A percentile compares a stretch with the other conserved stretches of the same genome.
These are phyloP conservation scores for Ustilago sp. DNA, from an alignment of 1,284 basidiomycete genomes.

Conservation along the genomic window DNA sequence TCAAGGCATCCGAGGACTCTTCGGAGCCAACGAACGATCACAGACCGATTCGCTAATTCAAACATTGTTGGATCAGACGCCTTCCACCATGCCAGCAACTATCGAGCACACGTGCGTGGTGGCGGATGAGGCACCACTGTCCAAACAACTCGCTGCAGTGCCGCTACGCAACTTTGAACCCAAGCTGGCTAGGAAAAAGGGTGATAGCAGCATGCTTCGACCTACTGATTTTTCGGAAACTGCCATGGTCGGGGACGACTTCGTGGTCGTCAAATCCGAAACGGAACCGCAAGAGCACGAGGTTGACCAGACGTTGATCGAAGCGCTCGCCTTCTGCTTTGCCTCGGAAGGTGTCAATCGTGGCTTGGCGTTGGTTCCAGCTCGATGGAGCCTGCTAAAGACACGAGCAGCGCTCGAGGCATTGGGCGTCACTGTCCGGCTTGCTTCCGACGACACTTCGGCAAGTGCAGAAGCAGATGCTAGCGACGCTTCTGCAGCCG, in stretches of 20 bases:
- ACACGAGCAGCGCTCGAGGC: conserved; percentile 49
- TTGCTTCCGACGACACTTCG: conserved; percentile 18
- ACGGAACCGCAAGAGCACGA: conserved; percentile 45
- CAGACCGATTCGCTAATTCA: conserved; percentile 38
- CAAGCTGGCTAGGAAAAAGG: conserved; percentile 32
- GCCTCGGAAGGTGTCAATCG: conserved; percentile 54
- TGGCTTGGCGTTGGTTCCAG: conserved; percentile 62
- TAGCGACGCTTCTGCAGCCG: neutral
- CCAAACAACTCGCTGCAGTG: conserved; percentile 23
- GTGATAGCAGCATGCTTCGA: neutral
- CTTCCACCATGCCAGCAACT: conserved; percentile 49
- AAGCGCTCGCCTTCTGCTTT: conserved; percentile 61
- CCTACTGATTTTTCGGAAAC: neutral
- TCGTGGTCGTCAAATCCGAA: conserved; percentile 21
- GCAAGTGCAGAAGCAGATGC: neutral
- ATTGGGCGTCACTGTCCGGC: conserved; percentile 60
- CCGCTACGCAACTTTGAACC: conserved; percentile 49
- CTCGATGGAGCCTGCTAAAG: conserved; percentile 59
- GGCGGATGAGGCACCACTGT: conserved; percentile 53
- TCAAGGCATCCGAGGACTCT: conserved; percentile 45
- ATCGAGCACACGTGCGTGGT: conserved; percentile 65
- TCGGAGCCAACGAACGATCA: conserved; percentile 32
- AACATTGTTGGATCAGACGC: conserved; percentile 21
- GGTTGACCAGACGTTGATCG: conserved; percentile 56
- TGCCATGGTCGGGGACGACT: conserved; percentile 7